Base-by-base conservation (phyloP, 768 basidiomycete genomes). In the Leccinum subgranulosum region DNA sequence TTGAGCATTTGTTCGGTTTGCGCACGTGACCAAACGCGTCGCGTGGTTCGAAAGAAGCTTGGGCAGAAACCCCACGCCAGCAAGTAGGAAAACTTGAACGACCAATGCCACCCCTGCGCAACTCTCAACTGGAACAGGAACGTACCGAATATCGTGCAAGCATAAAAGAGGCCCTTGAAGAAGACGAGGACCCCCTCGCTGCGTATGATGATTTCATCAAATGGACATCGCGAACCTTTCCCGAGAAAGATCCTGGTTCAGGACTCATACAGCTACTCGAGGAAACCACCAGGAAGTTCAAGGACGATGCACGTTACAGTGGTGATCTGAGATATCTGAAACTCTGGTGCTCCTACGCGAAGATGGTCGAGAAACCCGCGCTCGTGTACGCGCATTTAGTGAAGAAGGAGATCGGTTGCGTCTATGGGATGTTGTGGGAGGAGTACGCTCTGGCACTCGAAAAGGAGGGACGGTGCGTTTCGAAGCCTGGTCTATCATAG, bases 321-420 rank as follows among this genome's bases (percentile, higher is more conserved):
- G 85, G 84, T 52, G 95, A 98, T 76, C 74, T 93, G 51, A 83
- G 96, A 43, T 97, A 98, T 74, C 79, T 98, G 50, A 92, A 93
- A 69, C 72, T 98, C 19, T 99, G 97, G 97, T 82, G 87, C 21
- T 79, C 89, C 50, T 94, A 96, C 70, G 88, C 94, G 10, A 84
- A 84, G 54, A 82, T 89, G 66, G 83, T 92, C 54, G 88, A 94
- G 64, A 81, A 84, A 64, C 77, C 87, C 4, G 78, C 81, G 17
- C 81, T 81, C 34, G 81, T 86, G 33, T 98, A 92, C 74, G 82
- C 84, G 27, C 87, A 85, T 71, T 73, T 94, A 53, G 73, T 90
- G 62, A 82, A 83, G 54, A 85, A 81, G 58, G 86, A 85, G 45
- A 87, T 94, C 66, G 93, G 91, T 10, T 86, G 82, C 27, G 80